Base-by-base conservation (phyloP, 768 basidiomycete species). In the Mycena vitilis region DNA sequence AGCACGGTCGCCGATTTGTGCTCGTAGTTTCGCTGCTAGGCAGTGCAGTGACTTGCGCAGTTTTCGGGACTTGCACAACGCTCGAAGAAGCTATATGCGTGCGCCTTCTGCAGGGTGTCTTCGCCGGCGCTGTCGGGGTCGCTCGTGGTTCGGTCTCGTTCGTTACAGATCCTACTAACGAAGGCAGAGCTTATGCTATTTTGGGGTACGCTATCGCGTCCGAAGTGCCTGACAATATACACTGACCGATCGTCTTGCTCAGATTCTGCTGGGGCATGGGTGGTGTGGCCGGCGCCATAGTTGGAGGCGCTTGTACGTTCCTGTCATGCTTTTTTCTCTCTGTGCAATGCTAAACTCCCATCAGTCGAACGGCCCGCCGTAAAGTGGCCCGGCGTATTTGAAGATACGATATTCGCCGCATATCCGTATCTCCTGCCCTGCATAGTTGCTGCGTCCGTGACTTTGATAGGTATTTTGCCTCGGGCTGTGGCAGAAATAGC, bases 211-310 rank as follows among this genome's bases (percentile, higher is more conserved):
- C 49, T 45, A n/a, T 72, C 54, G 45, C 40, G 37, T 53, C 51
- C 55, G 40, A 34, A 60, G 22, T 36, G 30, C 49, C 49, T 52
- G 51, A 57, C 47, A n/a, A n/a, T 45, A 25, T 38, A 47, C 48
- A 51, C 51, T 70, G 58, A 57, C 66, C 62, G 49, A 36, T 55
- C 60, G 56, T 38, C 65, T 56, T 63, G 37, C 64, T 16, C 42
- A 95, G 93, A 13, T 98, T 97, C 78, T 94, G 91, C 72, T 98
- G 97, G 98, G 96, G 96, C 68, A 88, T 99, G 71, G 98, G 97
- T 68, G 98, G 96, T 87, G 94, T 96, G 15, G 88, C 91, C 53
- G 95, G 95, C 51, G 92, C 93, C 53, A 91, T 96, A 60, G 86
- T 96, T 37, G 95, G 94, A 69, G 94, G 94, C 73, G 81, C 89